Conservation (phyloP, 768 basidiomycete genomes). For the Mrakia frigida region DNA sequence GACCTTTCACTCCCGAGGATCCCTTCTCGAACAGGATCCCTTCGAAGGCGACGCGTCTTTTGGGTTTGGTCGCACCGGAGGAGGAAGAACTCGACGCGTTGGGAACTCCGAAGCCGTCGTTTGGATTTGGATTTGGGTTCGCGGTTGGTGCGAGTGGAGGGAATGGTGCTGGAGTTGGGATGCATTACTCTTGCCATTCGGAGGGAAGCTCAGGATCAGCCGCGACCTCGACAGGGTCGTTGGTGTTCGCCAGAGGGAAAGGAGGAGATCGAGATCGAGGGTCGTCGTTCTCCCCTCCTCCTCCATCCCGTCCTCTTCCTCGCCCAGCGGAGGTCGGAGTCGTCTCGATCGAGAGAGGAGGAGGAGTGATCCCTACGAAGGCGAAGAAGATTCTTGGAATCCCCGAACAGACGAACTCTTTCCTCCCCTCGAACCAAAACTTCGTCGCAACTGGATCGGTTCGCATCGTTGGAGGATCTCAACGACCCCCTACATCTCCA, state of each 20-base stretch:
- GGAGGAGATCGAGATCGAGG: background rate
- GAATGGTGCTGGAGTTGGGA: background rate
- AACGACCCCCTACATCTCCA: background rate
- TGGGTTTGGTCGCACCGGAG: background rate
- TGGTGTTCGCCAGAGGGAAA: background rate
- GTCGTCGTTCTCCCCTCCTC: background rate
- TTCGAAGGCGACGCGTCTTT: background rate
- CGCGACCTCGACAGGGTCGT: background rate
- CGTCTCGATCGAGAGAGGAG: conserved; percentile 9
- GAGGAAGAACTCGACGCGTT: background rate
- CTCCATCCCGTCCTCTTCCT: background rate
- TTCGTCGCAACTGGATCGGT: background rate
- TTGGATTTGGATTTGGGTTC: background rate
- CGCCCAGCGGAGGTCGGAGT: background rate
- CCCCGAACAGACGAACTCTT: background rate
- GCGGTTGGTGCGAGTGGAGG: background rate
- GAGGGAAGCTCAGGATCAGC: background rate
- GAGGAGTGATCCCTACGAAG: background rate
- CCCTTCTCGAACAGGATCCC: conserved; percentile 5
- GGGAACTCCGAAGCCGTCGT: conserved; percentile 3
- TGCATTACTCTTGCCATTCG: background rate
- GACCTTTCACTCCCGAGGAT: background rate
- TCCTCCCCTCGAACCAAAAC: background rate
- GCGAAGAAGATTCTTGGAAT: conserved; percentile 3
- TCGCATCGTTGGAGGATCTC: background rate